A percentile compares a stretch with the other conserved stretches of the same genome.
These are phyloP conservation scores for Funneliformis geosporum DNA, from an alignment of 192 early-diverging fungal species.

Conservation along the genomic window DNA sequence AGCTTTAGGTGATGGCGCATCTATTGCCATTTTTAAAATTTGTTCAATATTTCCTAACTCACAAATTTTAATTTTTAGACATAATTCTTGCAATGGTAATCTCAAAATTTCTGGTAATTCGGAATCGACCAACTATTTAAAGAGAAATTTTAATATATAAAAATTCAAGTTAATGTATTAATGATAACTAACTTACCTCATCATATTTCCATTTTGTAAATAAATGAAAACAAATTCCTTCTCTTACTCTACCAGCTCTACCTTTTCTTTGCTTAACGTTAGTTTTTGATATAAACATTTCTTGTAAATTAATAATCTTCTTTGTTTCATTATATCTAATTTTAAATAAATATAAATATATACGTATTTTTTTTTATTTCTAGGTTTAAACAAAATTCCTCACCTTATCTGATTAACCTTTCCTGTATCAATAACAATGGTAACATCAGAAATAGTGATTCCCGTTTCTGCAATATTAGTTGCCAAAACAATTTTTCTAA, in stretches of 20 bases:
- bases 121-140: constrained; percentile 58
- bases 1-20: constrained; percentile 65
- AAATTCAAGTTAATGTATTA: background rate
- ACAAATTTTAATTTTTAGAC: constrained; percentile 70
- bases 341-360: background rate
- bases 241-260: constrained; percentile 79
- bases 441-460: constrained; percentile 81
- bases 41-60: constrained; percentile 57
- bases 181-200: constrained; percentile 27
- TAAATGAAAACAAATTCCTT: constrained; percentile 77
- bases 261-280: constrained; percentile 74
- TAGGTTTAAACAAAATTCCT: constrained; percentile 30
- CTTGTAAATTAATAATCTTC: constrained; percentile 58
- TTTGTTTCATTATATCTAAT: constrained; percentile 59
- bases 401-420: constrained; percentile 73
- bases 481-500: constrained; percentile 71
- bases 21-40: constrained; percentile 62
- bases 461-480: constrained; percentile 86
- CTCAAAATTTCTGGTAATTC: constrained; percentile 80
- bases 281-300: constrained; percentile 67
- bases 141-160: constrained; percentile 24
- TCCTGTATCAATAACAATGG: constrained; percentile 76
- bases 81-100: constrained; percentile 82
- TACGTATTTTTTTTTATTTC: background rate
- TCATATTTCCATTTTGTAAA: constrained; percentile 57